These are phyloP conservation scores for Cornus controversa DNA, from an alignment of 148 eudicot species.

Conservation along the genomic window DNA sequence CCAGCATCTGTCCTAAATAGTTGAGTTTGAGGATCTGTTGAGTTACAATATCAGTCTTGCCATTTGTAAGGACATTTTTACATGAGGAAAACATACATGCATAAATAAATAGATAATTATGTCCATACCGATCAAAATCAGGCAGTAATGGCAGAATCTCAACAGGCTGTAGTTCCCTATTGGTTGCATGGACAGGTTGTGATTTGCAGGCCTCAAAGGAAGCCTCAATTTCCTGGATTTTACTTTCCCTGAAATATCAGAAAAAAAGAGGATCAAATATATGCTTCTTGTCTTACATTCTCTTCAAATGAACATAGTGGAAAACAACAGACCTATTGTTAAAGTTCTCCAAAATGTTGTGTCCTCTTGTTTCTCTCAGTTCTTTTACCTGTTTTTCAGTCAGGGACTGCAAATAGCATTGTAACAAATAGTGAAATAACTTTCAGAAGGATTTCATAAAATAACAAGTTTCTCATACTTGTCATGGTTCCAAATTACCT, in stretches of 20 bases:
- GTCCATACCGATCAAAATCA: constrained; percentile 77
- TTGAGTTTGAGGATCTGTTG: too few relatives aligned
- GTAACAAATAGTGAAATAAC: neutral
- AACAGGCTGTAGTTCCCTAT: constrained; percentile 64
- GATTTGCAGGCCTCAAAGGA: constrained; percentile 85
- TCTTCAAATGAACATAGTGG: constrained; percentile 1
- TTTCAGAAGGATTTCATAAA: neutral
- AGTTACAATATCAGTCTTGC: too few relatives aligned
- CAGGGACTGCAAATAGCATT: constrained; percentile 52
- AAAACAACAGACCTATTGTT: constrained; percentile 58
- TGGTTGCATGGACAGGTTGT: constrained; percentile 84
- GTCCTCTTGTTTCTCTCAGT: constrained; percentile 69
- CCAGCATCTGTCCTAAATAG: too few relatives aligned
- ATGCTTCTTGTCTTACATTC: neutral
- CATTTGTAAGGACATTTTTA: too few relatives aligned
- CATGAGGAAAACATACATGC: neutral
- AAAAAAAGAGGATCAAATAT: neutral
- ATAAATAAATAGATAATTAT: neutral
- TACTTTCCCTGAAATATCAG: constrained; percentile 58
- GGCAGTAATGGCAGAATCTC: constrained; percentile 83
- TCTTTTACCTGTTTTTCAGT: constrained; percentile 95
- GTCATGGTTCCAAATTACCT: constrained; percentile 38
- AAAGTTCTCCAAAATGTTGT: constrained; percentile 53
- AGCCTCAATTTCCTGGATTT: constrained; percentile 73
- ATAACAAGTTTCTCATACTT: neutral